Evolutionary conservation across 768 basidiomycete genomes (phyloP).

Genomic region (Agaricus sinodeliciosus): DNA sequence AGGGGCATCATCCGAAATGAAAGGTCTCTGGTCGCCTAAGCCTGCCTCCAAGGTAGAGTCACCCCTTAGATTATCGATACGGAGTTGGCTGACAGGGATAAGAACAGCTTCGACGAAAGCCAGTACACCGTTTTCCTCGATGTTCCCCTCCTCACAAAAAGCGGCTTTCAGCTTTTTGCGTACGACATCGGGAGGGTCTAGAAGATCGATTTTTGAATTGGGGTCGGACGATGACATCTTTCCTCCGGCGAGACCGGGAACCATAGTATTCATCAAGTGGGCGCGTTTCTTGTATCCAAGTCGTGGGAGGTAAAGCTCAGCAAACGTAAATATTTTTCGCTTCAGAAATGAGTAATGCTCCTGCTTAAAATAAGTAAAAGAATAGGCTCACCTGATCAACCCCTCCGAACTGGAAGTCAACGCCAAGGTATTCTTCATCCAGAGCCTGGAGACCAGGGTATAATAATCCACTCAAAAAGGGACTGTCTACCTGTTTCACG

Average conservation of each 20-base stretch:
- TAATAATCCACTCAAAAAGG: slow-evolving; percentile 83
- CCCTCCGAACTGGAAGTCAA: slow-evolving; percentile 98
- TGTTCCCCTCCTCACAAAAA: slow-evolving; percentile 91
- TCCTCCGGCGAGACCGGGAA: slow-evolving; percentile 87
- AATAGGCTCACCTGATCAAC: slow-evolving; percentile 75
- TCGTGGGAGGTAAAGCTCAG: slow-evolving; percentile 89
- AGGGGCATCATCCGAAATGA: slow-evolving; percentile 64
- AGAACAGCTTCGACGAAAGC: slow-evolving; percentile 83
- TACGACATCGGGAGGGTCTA: slow-evolving; percentile 78
- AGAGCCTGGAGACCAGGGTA: slow-evolving; percentile 97
- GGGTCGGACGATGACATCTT: slow-evolving; percentile 99
- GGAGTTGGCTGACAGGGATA: slow-evolving; percentile 78
- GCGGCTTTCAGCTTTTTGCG: slow-evolving; percentile 88
- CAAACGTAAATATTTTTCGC: slow-evolving; percentile 99
- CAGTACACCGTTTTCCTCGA: slow-evolving; percentile 82
- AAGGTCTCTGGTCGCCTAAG: slow-evolving; percentile 52
- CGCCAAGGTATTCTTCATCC: slow-evolving; percentile 93
- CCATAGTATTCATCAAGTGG: slow-evolving; percentile 98
- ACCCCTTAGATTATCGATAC: slow-evolving; percentile 50
- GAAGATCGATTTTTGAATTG: slow-evolving; percentile 96
- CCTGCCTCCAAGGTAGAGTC: slow-evolving; percentile 41
- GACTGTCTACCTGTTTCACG: slow-evolving; percentile 94
- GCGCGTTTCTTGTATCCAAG: slow-evolving; percentile 93
- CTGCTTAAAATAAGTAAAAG: not conserved
- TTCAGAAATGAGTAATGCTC: slow-evolving; percentile 20